Evolutionary conservation across 306 rosid species (phyloP).

Genomic region (Malus sylvestris): DNA sequence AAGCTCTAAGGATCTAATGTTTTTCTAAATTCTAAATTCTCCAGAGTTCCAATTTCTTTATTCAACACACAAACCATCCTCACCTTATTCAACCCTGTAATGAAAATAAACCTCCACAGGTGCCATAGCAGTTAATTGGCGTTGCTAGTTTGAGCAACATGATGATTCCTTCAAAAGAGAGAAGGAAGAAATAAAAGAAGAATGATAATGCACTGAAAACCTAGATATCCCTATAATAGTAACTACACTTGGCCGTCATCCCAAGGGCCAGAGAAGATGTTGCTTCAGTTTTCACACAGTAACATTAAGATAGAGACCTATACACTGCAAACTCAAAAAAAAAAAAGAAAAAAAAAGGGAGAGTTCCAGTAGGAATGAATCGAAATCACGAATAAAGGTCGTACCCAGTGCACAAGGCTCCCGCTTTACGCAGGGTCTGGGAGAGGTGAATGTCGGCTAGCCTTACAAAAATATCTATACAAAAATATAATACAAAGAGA

Average conservation of each 20-base stretch:
- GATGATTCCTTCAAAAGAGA: constrained; percentile 48
- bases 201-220: constrained; percentile 27
- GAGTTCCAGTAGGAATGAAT: not conserved
- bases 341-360: not conserved
- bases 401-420: too few species aligned
- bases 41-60: constrained; percentile 32
- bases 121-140: constrained; percentile 38
- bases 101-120: constrained; percentile 31
- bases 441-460: too few species aligned
- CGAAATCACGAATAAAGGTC: not conserved
- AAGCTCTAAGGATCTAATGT: constrained; percentile 32
- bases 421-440: too few species aligned
- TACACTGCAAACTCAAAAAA: not conserved
- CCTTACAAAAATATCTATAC: not conserved
- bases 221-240: constrained; percentile 24
- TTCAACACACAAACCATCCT: constrained; percentile 31
- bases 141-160: constrained; percentile 44
- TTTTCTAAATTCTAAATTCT: constrained; percentile 9
- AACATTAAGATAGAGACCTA: not conserved
- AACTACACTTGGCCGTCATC: constrained; percentile 12
- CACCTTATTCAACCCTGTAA: constrained; percentile 46
- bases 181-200: constrained; percentile 37
- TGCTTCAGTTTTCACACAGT: constrained; percentile 7
- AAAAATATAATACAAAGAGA: not conserved
- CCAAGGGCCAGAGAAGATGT: constrained; percentile 14